These are phyloP conservation scores for Pseudotsuga menziesii DNA, from an alignment of 75 land plant species.

Conservation along the genomic window DNA sequence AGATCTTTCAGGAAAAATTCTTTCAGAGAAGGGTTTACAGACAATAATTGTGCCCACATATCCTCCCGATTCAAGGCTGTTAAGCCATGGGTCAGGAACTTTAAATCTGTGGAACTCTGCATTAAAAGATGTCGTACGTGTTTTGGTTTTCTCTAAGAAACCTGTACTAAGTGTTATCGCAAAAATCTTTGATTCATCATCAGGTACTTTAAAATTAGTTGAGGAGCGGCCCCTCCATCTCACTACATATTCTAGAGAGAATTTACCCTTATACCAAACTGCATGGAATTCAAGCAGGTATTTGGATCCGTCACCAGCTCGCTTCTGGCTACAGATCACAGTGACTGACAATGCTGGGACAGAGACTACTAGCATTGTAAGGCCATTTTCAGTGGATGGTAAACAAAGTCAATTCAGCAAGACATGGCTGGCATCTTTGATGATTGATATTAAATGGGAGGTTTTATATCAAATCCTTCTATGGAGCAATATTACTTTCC, in stretches of 20 bases:
- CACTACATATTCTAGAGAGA: not conserved
- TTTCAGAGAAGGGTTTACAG: slow-evolving; percentile 8
- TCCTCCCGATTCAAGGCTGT: slow-evolving; percentile 34
- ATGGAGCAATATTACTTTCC: slow-evolving; percentile 26
- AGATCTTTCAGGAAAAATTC: slow-evolving; percentile 2
- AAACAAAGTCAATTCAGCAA: slow-evolving; percentile 5
- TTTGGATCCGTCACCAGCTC: slow-evolving; percentile 13
- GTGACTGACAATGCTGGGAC: slow-evolving; percentile 21
- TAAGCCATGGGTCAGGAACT: not conserved
- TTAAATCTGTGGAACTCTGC: slow-evolving; percentile 13
- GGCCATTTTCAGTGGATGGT: slow-evolving; percentile 49
- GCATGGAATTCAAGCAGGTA: slow-evolving; percentile 28
- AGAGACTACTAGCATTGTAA: slow-evolving; percentile 11
- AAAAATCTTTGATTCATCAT: slow-evolving; percentile 24
- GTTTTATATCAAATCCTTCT: slow-evolving; percentile 23
- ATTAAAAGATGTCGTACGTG: slow-evolving; percentile 23
- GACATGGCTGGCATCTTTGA: slow-evolving; percentile 21
- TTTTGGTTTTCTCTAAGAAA: slow-evolving; percentile 37
- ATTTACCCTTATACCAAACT: slow-evolving; percentile 18
- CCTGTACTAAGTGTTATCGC: slow-evolving; percentile 30
- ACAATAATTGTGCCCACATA: slow-evolving; percentile 39
- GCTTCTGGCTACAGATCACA: slow-evolving; percentile 30
- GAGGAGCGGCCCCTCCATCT: slow-evolving; percentile 27
- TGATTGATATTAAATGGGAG: slow-evolving; percentile 46
- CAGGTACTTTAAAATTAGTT: slow-evolving; percentile 6